phyloP scores from a whole-genome alignment of 345 rosid species.

The Hypericum perforatum region DNA sequence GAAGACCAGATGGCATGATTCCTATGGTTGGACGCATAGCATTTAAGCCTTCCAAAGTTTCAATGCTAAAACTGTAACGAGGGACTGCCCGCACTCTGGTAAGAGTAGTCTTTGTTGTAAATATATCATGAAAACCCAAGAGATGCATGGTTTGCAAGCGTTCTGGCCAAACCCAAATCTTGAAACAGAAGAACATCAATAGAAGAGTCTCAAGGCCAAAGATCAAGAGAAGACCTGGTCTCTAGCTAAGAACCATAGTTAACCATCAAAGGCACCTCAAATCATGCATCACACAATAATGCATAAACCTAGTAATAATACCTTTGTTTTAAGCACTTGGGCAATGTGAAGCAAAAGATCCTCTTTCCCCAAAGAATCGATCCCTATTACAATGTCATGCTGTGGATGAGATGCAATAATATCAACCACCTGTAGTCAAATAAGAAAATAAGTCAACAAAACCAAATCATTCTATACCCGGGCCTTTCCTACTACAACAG shows the following conservation, averaged over 20 bases:
- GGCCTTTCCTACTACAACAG: too few species aligned
- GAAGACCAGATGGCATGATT: conserved; percentile 86
- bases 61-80: conserved; percentile 60
- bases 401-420: conserved; percentile 57
- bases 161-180: conserved; percentile 97
- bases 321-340: conserved; percentile 49
- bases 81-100: conserved; percentile 87
- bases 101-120: conserved; percentile 60
- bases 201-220: conserved; percentile 1
- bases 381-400: conserved; percentile 57
- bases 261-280: too few species aligned
- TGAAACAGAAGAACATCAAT: conserved; percentile 11
- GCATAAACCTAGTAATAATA: conserved; percentile 13
- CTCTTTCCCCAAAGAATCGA: conserved; percentile 69
- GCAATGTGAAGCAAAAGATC: conserved; percentile 51
- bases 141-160: conserved; percentile 76
- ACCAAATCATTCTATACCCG: too few species aligned
- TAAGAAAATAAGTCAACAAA: conserved; percentile 8
- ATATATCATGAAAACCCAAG: conserved; percentile 47
- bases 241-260: too few species aligned
- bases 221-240: background rate
- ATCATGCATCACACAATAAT: too few species aligned
- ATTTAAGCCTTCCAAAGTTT: conserved; percentile 64
- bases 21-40: conserved; percentile 54
- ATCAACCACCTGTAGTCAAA: conserved; percentile 40